Evolutionary conservation across 108 stramenopile genomes (phyloP), one percentile per base, ranked within the genome.

Genomic region (Skeletonema grethae): DNA sequence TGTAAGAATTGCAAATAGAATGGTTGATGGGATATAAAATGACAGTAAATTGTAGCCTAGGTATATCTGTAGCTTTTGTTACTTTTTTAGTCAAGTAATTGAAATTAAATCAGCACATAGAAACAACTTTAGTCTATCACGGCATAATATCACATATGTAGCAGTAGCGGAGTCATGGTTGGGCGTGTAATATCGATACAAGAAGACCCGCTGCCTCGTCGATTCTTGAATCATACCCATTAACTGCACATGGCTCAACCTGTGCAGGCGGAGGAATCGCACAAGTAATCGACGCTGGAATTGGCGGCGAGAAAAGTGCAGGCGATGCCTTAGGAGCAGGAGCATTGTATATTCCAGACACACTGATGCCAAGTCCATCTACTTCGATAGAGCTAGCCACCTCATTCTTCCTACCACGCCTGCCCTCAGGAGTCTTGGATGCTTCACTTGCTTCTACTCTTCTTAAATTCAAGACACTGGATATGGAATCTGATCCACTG

Each of bases 361-460:
- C 20, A 53, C 50, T 22, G 22, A 53, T 53, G 18, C 34, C 73
- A 35, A 88, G 84, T 48, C 87, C 76, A 65, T 91, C 93, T 60
- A 87, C 86, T 77, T 90, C 92, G 5, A 94, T 85, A 13, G 93
- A 88, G 25, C 60, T 56, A 4, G 86, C 74, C 12, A 90, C 93
- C 50, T 82, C 66, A 64, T 88, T 86, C 81, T 91, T 94, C 13
- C 90, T 85, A 6, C 76, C 85, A 30, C 93, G 80, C 24, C 93
- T 78, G 25, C 88, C 91, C 70, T 92, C 87, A 7, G 84, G 87
- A 0, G 94, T 95, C 72, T 91, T 89, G n/a, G 85, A 76, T 16
- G 65, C 56, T 55, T 92, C 91, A 66, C 81, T 77, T 3, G 90
- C 86, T 69, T 95, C 91, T 15, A 95, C 91, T 36, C 94, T 75